Conservation (phyloP, 2,329 filamentous ascomycete genomes). For the Albifimbria verrucaria region DNA sequence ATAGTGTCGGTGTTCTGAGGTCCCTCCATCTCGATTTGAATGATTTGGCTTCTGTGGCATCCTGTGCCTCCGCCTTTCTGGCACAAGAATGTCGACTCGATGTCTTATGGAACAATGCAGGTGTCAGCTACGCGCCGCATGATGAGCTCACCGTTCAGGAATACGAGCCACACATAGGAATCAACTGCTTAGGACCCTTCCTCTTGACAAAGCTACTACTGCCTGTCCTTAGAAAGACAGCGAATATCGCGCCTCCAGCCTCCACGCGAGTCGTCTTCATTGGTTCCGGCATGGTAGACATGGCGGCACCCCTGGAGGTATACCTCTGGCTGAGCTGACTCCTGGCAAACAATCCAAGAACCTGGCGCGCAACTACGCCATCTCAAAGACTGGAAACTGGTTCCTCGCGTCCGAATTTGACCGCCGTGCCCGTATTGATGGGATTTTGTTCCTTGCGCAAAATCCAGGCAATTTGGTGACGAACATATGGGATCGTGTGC, state of each 20-base stretch:
- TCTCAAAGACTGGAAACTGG: conserved; percentile 17
- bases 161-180: conserved; percentile 33
- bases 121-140: conserved; percentile 29
- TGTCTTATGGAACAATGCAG: conserved; percentile 34
- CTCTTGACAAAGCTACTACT: conserved; percentile 29
- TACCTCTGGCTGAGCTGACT: conserved; percentile 1
- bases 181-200: conserved; percentile 32
- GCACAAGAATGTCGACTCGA: conserved; percentile 21
- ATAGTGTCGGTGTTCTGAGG: conserved; percentile 28
- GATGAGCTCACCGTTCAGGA: conserved; percentile 29
- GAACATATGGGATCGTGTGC: conserved; percentile 18
- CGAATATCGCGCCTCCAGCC: conserved; percentile 17
- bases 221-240: conserved; percentile 25
- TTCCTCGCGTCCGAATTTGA: conserved; percentile 19
- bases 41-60: conserved; percentile 22
- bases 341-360: conserved; percentile 1
- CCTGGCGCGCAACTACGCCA: conserved; percentile 12
- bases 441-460: conserved; percentile 17
- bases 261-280: conserved; percentile 16
- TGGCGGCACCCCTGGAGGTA: conserved; percentile 1
- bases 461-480: conserved; percentile 30
- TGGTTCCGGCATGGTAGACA: conserved; percentile 14
- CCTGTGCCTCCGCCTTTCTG: conserved; percentile 14
- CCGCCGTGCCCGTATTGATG: conserved; percentile 14
- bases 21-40: conserved; percentile 36